Evolutionary conservation across 1,139 yeast genomes (phyloP), one percentile per base, ranked within the genome.

Genomic region (Trichomonascaceae sp.): DNA sequence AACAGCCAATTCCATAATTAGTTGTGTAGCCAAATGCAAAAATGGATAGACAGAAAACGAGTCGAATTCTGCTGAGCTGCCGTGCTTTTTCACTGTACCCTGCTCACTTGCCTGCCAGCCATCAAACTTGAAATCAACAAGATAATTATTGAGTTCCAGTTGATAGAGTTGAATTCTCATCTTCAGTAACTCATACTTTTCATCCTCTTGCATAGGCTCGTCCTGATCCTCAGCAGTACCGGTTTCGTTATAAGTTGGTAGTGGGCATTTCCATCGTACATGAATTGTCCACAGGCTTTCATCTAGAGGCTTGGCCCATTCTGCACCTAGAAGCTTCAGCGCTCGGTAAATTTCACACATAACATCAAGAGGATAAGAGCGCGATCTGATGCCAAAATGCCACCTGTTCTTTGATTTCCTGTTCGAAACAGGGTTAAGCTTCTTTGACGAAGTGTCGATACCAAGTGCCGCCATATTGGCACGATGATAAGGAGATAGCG

Each of bases 331-430:
- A 65, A 88, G 89, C 71, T 87, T 87, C 65, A 93, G 77, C 0
- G 99, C 99, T 47, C 97, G 79, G 71, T 95, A 93, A 45, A 93
- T 91, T 68, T 95, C 99, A 30, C 98, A 97, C 99, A 93, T 93
- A 8, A 93, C 99, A 69, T 93, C 99, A 61, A 93, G 76, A 41
- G 99, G 99, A 67, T 93, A 93, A 1, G 97, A 89, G 64, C 98
- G 80, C 9, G 97, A 89, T 66, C 99, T 79, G 58, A 93, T 93
- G 58, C 99, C 99, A 68, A 95, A 95, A 75, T 93, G 99, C 99
- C 99, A 93, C 71, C 96, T 83, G 9, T 96, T 89, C 70, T 89
- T 93, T 61, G 93, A 87, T 68, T 88, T 89, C 68, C 90, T 90
- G 45, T 86, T 79, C 10, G 87, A 79, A 20, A 86, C 81, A 1